A percentile compares a stretch with the other conserved stretches of the same genome.
Conservation (phyloP, 169 alveolate species). For the Eimeria necatrix region DNA sequence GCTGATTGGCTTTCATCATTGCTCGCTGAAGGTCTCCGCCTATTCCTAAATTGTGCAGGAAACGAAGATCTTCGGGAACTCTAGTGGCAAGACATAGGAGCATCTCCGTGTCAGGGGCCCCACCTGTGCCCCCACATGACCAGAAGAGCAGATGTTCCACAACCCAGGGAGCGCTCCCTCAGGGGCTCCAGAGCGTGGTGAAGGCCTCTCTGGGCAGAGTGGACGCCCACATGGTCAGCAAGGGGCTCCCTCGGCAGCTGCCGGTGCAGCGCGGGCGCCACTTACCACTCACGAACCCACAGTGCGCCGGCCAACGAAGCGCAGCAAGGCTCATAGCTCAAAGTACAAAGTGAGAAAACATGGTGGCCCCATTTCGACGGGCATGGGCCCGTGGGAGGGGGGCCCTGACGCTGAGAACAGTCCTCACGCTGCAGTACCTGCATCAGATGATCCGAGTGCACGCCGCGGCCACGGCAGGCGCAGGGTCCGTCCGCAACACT, state of each 20-base stretch:
- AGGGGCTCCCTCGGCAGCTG: neutral
- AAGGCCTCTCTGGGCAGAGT: too few species aligned
- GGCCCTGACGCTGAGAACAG: neutral
- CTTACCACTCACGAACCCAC: neutral
- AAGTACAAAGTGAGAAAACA: conserved; percentile 41
- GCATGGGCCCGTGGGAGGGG: neutral
- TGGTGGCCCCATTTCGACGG: neutral
- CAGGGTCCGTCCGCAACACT: neutral
- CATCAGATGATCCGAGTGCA: neutral
- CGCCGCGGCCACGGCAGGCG: neutral
- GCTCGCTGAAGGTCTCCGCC: too few species aligned
- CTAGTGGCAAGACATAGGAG: too few species aligned
- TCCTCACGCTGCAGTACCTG: conserved; percentile 11
- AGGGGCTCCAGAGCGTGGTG: too few species aligned
- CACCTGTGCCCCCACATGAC: neutral
- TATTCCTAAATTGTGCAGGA: too few species aligned
- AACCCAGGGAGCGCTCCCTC: too few species aligned
- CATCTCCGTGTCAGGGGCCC: neutral
- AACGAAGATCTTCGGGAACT: too few species aligned
- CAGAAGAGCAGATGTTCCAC: too few species aligned
- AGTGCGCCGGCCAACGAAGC: neutral
- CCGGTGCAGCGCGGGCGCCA: too few species aligned
- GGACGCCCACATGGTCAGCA: neutral
- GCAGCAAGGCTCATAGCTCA: neutral
- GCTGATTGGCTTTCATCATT: neutral